A percentile compares a stretch with the other conserved stretches of the same genome.
Conservation (phyloP, 2,329 filamentous ascomycete species). For the Fusarium subtropicale region DNA sequence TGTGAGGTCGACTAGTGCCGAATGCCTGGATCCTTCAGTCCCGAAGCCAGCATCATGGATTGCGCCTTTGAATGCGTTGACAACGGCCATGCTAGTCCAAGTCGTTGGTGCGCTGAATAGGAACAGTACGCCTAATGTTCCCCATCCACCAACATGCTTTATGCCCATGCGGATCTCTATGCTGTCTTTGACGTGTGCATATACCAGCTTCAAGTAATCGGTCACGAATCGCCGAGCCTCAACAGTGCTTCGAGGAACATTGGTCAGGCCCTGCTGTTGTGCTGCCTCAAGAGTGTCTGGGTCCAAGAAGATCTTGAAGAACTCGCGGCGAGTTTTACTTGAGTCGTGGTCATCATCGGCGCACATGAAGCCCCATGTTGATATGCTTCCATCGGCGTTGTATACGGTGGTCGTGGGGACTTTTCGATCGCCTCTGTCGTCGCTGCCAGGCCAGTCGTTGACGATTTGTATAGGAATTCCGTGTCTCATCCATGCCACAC, state of each 20-base stretch:
- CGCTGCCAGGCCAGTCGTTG: constrained; percentile 66
- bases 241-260: constrained; percentile 54
- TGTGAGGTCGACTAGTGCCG: constrained; percentile 58
- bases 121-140: constrained; percentile 61
- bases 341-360: constrained; percentile 55
- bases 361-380: constrained; percentile 66
- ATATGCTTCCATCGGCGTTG: constrained; percentile 54
- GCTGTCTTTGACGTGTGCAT: constrained; percentile 60
- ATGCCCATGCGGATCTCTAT: constrained; percentile 56
- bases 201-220: constrained; percentile 63
- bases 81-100: constrained; percentile 62
- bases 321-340: constrained; percentile 56
- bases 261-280: constrained; percentile 58
- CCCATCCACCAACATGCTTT: constrained; percentile 55
- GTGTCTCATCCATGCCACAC: constrained; percentile 55
- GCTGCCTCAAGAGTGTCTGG: constrained; percentile 56
- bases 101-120: constrained; percentile 69
- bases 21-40: constrained; percentile 53
- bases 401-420: constrained; percentile 65
- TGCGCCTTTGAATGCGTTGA: constrained; percentile 63
- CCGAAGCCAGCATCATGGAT: constrained; percentile 63
- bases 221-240: constrained; percentile 61
- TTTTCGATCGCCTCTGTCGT: constrained; percentile 65
- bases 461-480: constrained; percentile 58
- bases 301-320: constrained; percentile 69